These are phyloP conservation scores for Mucor sp. DNA, from an alignment of 371 early-diverging fungal genomes.

Conservation along the genomic window DNA sequence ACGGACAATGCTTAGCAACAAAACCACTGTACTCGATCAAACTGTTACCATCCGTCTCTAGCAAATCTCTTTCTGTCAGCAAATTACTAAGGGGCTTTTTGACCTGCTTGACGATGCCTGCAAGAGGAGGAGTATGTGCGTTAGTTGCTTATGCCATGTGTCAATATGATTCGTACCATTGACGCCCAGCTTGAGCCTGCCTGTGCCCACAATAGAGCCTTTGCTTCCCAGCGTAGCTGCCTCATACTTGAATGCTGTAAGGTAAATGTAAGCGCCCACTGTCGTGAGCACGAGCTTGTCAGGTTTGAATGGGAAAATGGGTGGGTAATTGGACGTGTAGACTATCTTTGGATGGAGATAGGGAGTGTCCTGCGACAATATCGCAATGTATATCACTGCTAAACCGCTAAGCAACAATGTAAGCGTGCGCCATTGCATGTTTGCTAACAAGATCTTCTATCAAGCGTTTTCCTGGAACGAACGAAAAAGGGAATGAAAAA, in stretches of 20 bases:
- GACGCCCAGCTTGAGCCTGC: constrained; percentile 28
- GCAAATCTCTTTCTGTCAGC: constrained; percentile 12
- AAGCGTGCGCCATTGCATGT: constrained; percentile 52
- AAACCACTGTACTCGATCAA: background rate
- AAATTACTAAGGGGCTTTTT: constrained; percentile 14
- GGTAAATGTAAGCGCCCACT: constrained; percentile 31
- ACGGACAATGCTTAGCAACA: background rate
- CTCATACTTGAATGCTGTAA: constrained; percentile 36
- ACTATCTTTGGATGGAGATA: constrained; percentile 41
- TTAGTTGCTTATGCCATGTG: background rate
- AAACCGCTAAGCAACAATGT: constrained; percentile 37
- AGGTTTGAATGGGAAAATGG: constrained; percentile 16
- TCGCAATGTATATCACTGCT: constrained; percentile 36
- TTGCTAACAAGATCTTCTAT: background rate
- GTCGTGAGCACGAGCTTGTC: constrained; percentile 32
- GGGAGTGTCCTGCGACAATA: constrained; percentile 40
- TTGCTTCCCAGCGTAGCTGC: background rate
- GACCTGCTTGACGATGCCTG: constrained; percentile 23
- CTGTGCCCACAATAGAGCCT: constrained; percentile 21
- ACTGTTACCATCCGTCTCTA: constrained; percentile 14
- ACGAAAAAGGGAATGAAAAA: background rate
- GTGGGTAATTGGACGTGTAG: constrained; percentile 16
- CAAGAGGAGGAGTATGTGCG: background rate
- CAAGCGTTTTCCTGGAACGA: background rate
- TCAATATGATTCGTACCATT: constrained; percentile 13